Evolutionary conservation across 768 basidiomycete species (phyloP), one percentile per base, ranked within the genome.

Genomic region (Rubroboletus satanas): DNA sequence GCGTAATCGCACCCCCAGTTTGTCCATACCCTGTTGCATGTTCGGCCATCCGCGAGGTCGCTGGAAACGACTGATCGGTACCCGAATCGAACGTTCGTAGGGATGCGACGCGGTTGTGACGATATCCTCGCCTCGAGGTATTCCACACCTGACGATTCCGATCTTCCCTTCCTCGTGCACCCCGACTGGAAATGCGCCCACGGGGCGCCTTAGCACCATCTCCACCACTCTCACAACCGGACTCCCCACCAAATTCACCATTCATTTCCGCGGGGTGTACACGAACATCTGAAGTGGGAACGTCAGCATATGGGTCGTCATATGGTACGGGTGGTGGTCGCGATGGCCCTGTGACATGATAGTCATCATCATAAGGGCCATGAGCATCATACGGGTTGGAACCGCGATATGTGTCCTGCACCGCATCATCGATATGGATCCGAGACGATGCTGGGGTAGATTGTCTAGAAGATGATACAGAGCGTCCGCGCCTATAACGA

Each of bases 221-320:
- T 23, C 55, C 42, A 23, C 55, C 35, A 47, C 49, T 52, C 42
- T 70, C 70, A 36, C 71, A 59, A 46, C 66, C 64, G 32, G 69
- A 56, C 38, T 65, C 66, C 38, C 64, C 52, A 9, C 69, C 32
- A 23, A 21, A 37, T 47, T 58, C 47, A 38, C 3, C 6, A 43
- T 45, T 45, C 18, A 33, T 36, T 45, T 52, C 57, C 43, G 18
- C n/a, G 21, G 17, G 23, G 11, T 26, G 49, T 32, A 38, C 42
- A 28, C 31, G 43, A 42, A 42, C 28, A 42, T 69, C 68, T 54
- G 64, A 65, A 39, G 65, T 69, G 46, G 76, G 77, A 33, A 66
- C 64, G 29, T 84, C 82, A 18, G 83, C 76, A 65, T 90, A 90
- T 10, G 89, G 89, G 60, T 92, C 89, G 54, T 91, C 87, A 62